These are phyloP conservation scores for Coemansia sp. DNA, from an alignment of 192 early-diverging fungal species.

Conservation along the genomic window DNA sequence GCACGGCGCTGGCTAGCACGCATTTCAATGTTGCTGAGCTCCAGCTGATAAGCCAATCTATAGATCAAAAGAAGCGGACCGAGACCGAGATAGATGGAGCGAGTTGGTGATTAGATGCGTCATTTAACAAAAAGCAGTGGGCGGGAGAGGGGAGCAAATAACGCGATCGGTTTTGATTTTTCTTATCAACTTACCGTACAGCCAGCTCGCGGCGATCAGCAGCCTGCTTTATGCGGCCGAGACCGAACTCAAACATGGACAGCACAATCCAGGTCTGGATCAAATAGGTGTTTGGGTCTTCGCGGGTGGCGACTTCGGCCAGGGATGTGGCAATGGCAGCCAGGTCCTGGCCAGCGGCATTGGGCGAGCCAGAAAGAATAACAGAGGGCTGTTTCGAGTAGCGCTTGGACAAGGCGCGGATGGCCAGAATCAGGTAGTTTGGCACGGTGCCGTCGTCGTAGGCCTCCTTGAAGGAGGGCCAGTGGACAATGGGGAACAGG, in stretches of 20 bases:
- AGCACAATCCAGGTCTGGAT: constrained; percentile 51
- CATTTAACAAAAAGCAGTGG: not conserved
- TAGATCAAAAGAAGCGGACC: not conserved
- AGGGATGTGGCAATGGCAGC: constrained; percentile 51
- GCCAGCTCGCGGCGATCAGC: constrained; percentile 51
- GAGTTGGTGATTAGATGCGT: not conserved
- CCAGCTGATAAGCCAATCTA: constrained; percentile 50
- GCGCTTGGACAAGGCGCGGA: constrained; percentile 49
- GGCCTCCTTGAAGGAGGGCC: constrained; percentile 53
- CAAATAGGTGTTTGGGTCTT: constrained; percentile 52
- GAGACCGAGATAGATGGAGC: not conserved
- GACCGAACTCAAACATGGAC: constrained; percentile 52
- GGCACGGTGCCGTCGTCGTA: constrained; percentile 53
- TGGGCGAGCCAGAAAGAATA: constrained; percentile 41
- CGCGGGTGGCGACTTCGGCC: constrained; percentile 47
- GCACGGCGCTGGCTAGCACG: constrained; percentile 49
- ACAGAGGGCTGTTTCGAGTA: constrained; percentile 53
- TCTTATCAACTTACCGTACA: constrained; percentile 42
- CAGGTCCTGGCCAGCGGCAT: constrained; percentile 48
- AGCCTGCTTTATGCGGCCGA: constrained; percentile 45
- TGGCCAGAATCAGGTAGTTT: constrained; percentile 51
- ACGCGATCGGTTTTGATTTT: too few species aligned
- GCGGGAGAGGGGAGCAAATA: too few species aligned
- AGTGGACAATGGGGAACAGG: constrained; percentile 49
- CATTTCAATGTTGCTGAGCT: constrained; percentile 46